Conservation (phyloP, 2,329 filamentous ascomycete species). For the Diaporthe aspalathi region DNA sequence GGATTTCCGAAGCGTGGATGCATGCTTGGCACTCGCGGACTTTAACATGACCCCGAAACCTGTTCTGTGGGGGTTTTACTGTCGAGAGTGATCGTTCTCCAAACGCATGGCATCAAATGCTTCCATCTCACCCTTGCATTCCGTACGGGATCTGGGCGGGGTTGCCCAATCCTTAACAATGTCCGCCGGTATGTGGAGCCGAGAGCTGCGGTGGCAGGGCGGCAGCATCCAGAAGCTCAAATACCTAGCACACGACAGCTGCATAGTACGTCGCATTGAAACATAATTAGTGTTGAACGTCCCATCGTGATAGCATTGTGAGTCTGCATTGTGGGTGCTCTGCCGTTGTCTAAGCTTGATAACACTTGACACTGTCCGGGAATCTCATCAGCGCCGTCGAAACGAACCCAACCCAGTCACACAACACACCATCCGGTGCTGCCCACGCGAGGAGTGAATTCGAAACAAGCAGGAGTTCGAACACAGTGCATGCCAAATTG, state of each 20-base stretch:
- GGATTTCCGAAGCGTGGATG: not conserved
- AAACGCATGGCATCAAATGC: not conserved
- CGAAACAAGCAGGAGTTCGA: too few species aligned
- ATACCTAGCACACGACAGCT: too few species aligned
- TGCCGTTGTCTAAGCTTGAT: not conserved
- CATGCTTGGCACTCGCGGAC: slow-evolving; percentile 1
- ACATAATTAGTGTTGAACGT: not conserved
- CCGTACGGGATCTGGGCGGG: not conserved
- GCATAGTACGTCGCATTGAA: too few species aligned
- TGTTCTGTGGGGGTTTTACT: not conserved
- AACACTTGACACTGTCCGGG: not conserved
- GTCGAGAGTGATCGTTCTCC: not conserved
- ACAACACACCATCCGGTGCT: too few species aligned
- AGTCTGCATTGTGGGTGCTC: not conserved
- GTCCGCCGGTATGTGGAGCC: slow-evolving; percentile 23
- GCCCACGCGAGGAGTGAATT: too few species aligned
- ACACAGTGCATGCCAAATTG: not conserved
- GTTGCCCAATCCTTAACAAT: not conserved
- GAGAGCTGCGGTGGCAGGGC: not conserved
- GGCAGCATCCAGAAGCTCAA: too few species aligned
- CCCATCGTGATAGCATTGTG: too few species aligned
- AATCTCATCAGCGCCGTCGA: too few species aligned
- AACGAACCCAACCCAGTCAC: not conserved
- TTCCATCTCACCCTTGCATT: not conserved
- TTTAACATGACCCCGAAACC: not conserved